Base-by-base conservation (phyloP, 495 filamentous ascomycete species). In the Aspergillus sparsus region DNA sequence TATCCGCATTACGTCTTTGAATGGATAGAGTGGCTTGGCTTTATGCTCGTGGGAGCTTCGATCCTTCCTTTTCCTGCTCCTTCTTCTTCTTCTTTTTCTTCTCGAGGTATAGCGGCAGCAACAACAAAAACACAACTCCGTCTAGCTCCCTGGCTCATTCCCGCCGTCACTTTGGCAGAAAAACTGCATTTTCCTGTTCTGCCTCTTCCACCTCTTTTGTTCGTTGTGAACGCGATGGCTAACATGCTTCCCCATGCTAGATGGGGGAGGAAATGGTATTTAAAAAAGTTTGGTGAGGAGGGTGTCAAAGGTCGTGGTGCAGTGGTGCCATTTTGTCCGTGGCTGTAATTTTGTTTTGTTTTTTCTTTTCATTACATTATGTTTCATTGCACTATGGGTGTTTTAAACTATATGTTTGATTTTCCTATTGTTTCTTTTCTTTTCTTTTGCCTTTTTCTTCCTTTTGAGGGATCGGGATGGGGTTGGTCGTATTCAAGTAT, bases 11-110 rank as follows among this genome's bases (percentile, higher is more conserved):
- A 96, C 69, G 82, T 94, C 50, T 89, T 85, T 61, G 94, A 98
- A 80, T 98, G 94, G 94, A 72, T 96, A 51, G 95, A 98, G 77
- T 98, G 95, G 94, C 67, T 81, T 16, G 94, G 94, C 0, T 98
- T 91, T 68, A 92, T 85, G 71, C 82, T 96, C 60, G 75, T 83
- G n/a, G 85, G 80, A 6, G 66, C 67, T 2, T 64, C 71, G 0
- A 64, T 80, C 4, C 52, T 62, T 37, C n/a, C 44, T 42, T 49
- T 7, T 47, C 31, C 16, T 16, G 15, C 16, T 16, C 54, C 12
- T 10, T 35, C 39, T 3, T 34, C 10, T 35, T 7, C 27, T 2
- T 34, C 34, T 21, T 5, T 32, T n/a, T 46, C 37, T 12, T 2
- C 53, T 39, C 49, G 47, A 10, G 36, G 59, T 33, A 21, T 58